phyloP scores from a whole-genome alignment of 192 early-diverging fungal species.

The Powellomyces hirtus region DNA sequence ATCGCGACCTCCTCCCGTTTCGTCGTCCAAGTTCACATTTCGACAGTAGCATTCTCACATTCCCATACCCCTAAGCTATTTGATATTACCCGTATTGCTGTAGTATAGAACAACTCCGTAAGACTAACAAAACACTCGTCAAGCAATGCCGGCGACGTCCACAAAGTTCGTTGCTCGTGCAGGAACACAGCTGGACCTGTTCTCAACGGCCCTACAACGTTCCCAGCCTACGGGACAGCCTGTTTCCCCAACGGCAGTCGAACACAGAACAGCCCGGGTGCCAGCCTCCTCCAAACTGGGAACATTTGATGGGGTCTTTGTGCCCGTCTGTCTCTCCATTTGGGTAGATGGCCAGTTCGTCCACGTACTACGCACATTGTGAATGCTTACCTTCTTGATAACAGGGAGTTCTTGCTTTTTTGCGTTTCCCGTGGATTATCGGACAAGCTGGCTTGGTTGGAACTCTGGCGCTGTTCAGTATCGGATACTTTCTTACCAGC shows the following conservation, averaged over 20 bases:
- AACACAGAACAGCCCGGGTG: background rate
- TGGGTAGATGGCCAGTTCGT: constrained; percentile 15
- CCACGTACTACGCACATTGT: background rate
- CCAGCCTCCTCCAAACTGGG: background rate
- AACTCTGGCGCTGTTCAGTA: constrained; percentile 19
- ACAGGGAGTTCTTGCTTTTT: constrained; percentile 29
- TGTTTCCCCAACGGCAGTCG: background rate
- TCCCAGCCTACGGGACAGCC: background rate
- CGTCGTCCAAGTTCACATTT: too few relatives aligned
- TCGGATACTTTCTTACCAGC: constrained; percentile 25
- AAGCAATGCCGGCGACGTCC: background rate
- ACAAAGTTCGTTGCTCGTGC: constrained; percentile 14
- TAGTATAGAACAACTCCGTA: too few relatives aligned
- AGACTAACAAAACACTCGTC: too few relatives aligned
- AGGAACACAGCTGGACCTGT: constrained; percentile 21
- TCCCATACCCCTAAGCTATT: too few relatives aligned
- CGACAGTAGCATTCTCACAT: too few relatives aligned
- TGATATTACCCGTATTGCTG: too few relatives aligned
- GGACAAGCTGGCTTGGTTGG: constrained; percentile 34
- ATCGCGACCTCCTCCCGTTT: too few relatives aligned
- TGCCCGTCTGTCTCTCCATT: constrained; percentile 20
- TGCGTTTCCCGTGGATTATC: constrained; percentile 36
- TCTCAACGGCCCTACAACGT: constrained; percentile 1
- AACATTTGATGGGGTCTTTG: constrained; percentile 22
- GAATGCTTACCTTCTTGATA: background rate